Conservation (phyloP, 345 rosid genomes). For the Raphanus sativus region DNA sequence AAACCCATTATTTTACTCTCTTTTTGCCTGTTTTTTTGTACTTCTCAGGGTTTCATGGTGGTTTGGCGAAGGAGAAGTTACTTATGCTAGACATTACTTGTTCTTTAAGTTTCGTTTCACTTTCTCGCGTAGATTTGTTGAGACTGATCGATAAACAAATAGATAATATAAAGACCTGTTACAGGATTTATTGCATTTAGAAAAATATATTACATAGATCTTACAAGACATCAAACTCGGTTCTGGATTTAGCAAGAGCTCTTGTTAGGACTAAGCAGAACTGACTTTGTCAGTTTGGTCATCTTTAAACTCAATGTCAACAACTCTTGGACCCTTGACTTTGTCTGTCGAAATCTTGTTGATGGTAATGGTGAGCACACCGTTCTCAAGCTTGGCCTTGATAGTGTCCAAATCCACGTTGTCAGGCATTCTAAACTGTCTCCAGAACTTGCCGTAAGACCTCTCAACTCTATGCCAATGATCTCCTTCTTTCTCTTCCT, state of each 20-base stretch:
- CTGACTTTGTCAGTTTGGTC: slow-evolving; percentile 43
- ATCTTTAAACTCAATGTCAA: slow-evolving; percentile 50
- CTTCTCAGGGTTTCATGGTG: too few species aligned
- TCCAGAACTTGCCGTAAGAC: slow-evolving; percentile 76
- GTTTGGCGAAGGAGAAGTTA: neutral
- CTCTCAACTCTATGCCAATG: slow-evolving; percentile 88
- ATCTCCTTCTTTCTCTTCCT: slow-evolving; percentile 65
- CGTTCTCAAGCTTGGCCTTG: slow-evolving; percentile 67
- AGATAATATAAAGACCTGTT: neutral
- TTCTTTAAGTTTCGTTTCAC: neutral
- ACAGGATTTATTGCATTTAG: slow-evolving; percentile 3
- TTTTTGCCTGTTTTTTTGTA: neutral
- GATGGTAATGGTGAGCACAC: slow-evolving; percentile 61
- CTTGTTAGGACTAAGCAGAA: slow-evolving; percentile 42
- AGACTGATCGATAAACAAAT: neutral
- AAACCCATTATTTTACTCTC: neutral
- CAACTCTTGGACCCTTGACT: slow-evolving; percentile 58
- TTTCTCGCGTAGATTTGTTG: neutral
- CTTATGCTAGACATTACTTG: neutral
- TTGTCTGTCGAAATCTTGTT: slow-evolving; percentile 61
- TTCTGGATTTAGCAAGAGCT: slow-evolving; percentile 33
- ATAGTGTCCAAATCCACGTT: slow-evolving; percentile 67
- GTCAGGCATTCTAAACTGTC: slow-evolving; percentile 72
- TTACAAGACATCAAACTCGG: slow-evolving; percentile 1
- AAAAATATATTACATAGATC: neutral